Evolutionary conservation across 371 early-diverging fungal species (phyloP), one percentile per base, ranked within the genome.

Genomic region (Fennellomyces sp.): DNA sequence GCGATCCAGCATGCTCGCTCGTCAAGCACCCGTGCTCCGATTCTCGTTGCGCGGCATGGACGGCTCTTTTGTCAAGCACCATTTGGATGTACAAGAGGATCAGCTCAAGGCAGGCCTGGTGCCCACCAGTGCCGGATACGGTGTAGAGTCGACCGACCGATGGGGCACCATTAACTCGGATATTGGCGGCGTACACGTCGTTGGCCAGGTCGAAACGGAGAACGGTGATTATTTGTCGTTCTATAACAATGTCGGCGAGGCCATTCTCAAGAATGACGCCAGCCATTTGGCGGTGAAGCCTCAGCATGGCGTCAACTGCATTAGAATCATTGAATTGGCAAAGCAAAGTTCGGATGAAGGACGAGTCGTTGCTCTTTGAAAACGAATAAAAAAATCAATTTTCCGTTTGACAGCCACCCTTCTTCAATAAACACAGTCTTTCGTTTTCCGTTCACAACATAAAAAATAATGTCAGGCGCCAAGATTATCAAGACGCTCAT

Each of bases 21-120:
- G 85, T 29, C 78, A 78, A 58, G 76, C 80, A 33, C 88, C 89
- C 10, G 81, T 82, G 8, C 76, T 88, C 12, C 82, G 91, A 11
- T 92, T 82, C 72, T 73, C 83, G 8, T 66, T 92, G 31, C 84
- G 86, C 25, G 92, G 92, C 49, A 83, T 87, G 76, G 70, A 84
- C 7, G 92, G 91, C 15, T 70, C 85, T 21, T 92, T 75, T 60
- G 70, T 81, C 45, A 91, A 89, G 71, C 76, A 84, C 45, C 79
- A 85, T 27, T 65, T 90, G 42, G 92, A 92, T 65, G 84, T 86
- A 2, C 92, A 92, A 65, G 92, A 92, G 55, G 83, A 81, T 41
- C 92, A 91, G 59, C 80, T 91, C 47, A 88, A 88, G 68, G 67
- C 73, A 3, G 89, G 88, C 10, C 26, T 82, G 17, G 67, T 84